Conservation (phyloP, 441 rosid genomes). For the Biscutella laevigata region DNA sequence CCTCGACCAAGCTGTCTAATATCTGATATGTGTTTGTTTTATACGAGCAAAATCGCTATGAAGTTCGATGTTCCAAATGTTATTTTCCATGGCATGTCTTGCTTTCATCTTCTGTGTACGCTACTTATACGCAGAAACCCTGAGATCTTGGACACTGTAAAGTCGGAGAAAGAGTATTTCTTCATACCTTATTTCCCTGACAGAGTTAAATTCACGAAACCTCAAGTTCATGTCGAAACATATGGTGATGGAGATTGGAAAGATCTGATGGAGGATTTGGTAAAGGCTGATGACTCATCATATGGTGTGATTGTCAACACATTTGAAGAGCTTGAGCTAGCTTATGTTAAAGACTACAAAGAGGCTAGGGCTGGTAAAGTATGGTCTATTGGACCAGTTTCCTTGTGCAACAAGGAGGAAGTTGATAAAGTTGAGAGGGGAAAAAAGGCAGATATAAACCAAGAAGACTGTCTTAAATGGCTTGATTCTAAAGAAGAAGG, state of each 20-base stretch:
- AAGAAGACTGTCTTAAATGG: no score
- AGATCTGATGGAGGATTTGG: no score
- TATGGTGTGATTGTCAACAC: no score
- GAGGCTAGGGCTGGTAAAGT: no score
- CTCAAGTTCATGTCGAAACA: conserved; percentile 2
- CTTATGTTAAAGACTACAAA: no score
- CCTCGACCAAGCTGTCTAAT: conserved; percentile 31
- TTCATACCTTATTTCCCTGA: conserved; percentile 37
- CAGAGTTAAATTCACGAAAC: conserved; percentile 30
- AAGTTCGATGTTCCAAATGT: conserved; percentile 31
- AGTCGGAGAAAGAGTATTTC: conserved; percentile 30
- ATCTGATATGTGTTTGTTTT: conserved; percentile 24
- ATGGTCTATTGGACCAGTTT: no score
- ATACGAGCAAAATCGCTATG: conserved; percentile 25
- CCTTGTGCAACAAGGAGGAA: no score
- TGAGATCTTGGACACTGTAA: conserved; percentile 2
- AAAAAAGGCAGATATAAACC: no score
- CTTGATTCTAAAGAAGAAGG: no score
- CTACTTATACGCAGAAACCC: conserved; percentile 1
- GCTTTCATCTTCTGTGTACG: conserved; percentile 27
- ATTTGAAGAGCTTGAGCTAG: no score
- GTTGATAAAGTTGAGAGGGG: no score
- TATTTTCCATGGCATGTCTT: conserved; percentile 25
- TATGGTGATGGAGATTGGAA: background rate
- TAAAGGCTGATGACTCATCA: no score